Percentiles rank a stretch among this genome's conserved stretches.
These are phyloP conservation scores for Puccinia triticina DNA, from an alignment of 1,284 basidiomycete genomes.

Conservation along the genomic window DNA sequence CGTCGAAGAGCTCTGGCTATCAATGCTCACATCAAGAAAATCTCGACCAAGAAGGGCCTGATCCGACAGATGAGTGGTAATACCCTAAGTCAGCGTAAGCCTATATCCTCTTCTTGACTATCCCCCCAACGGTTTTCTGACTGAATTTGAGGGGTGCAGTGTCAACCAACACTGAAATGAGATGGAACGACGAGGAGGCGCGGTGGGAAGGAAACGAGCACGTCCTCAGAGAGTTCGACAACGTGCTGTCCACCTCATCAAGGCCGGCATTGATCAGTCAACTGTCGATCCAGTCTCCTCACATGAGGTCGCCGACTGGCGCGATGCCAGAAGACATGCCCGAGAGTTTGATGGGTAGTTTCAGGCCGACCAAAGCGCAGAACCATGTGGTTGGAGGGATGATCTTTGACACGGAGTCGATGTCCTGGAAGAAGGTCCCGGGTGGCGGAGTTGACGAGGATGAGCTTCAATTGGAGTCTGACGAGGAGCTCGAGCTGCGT, in stretches of 20 bases:
- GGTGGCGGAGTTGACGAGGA: slow-evolving; percentile 83
- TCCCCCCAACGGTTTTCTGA: slow-evolving; percentile 66
- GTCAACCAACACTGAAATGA: slow-evolving; percentile 88
- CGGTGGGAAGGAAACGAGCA: slow-evolving; percentile 97
- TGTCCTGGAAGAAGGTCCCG: slow-evolving; percentile 76
- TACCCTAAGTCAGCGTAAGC: slow-evolving; percentile 41
- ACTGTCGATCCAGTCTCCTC: slow-evolving; percentile 64
- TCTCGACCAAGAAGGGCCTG: slow-evolving; percentile 40
- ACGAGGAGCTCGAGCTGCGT: slow-evolving; percentile 64
- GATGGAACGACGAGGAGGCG: slow-evolving; percentile 83
- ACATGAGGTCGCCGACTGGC: slow-evolving; percentile 71
- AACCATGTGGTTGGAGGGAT: slow-evolving; percentile 87
- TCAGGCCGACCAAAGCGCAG: slow-evolving; percentile 49
- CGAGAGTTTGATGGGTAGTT: slow-evolving; percentile 63
- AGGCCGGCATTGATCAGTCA: slow-evolving; percentile 95
- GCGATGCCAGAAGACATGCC: slow-evolving; percentile 53
- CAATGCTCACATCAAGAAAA: slow-evolving; percentile 23
- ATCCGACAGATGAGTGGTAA: slow-evolving; percentile 51
- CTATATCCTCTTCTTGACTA: neutral
- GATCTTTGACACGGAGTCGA: slow-evolving; percentile 88
- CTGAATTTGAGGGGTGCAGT: slow-evolving; percentile 64
- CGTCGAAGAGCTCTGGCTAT: slow-evolving; percentile 65
- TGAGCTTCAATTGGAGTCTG: slow-evolving; percentile 83
- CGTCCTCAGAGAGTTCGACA: slow-evolving; percentile 83
- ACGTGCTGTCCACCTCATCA: slow-evolving; percentile 74